phyloP scores from a whole-genome alignment of 495 filamentous ascomycete genomes.

The Lepraria neglecta region DNA sequence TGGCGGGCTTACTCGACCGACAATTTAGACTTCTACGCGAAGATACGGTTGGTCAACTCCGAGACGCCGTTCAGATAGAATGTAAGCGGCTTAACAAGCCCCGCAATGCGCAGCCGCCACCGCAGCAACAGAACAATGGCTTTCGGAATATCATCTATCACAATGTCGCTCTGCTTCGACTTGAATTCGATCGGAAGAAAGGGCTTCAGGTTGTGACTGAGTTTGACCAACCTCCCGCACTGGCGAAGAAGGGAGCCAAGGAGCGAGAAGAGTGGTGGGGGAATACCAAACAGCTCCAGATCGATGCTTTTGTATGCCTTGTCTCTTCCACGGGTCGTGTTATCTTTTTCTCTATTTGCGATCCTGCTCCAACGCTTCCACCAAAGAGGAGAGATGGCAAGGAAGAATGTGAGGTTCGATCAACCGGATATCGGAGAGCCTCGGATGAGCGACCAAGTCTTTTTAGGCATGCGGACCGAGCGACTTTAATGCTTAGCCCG shows the following conservation, averaged over 20 bases:
- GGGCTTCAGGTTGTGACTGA: conserved; percentile 51
- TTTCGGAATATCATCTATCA: conserved; percentile 32
- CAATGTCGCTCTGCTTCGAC: conserved; percentile 25
- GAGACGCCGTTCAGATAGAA: conserved; percentile 48
- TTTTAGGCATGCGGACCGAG: conserved; percentile 28
- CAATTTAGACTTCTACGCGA: conserved; percentile 65
- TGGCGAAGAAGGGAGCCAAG: conserved; percentile 28
- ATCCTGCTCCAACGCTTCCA: conserved; percentile 19
- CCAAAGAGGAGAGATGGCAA: conserved; percentile 10
- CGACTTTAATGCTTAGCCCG: conserved; percentile 27
- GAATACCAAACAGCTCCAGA: conserved; percentile 47
- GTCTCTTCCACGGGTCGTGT: conserved; percentile 40
- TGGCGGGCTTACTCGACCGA: conserved; percentile 57
- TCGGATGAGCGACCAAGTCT: conserved; percentile 27
- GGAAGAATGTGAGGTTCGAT: conserved; percentile 20
- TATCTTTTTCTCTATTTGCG: conserved; percentile 51
- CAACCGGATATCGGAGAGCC: conserved; percentile 19
- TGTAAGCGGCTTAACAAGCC: conserved; percentile 30
- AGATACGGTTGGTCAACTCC: conserved; percentile 57
- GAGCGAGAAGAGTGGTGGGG: conserved; percentile 55
- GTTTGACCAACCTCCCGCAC: conserved; percentile 50
- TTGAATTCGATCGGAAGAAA: conserved; percentile 34
- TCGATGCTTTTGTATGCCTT: conserved; percentile 55
- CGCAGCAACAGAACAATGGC: conserved; percentile 28
- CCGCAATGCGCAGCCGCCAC: conserved; percentile 1